A percentile compares a stretch with the other conserved stretches of the same genome.
Evolutionary conservation across 75 land plant genomes (phyloP).

Genomic region (Selaginella tamariscina): DNA sequence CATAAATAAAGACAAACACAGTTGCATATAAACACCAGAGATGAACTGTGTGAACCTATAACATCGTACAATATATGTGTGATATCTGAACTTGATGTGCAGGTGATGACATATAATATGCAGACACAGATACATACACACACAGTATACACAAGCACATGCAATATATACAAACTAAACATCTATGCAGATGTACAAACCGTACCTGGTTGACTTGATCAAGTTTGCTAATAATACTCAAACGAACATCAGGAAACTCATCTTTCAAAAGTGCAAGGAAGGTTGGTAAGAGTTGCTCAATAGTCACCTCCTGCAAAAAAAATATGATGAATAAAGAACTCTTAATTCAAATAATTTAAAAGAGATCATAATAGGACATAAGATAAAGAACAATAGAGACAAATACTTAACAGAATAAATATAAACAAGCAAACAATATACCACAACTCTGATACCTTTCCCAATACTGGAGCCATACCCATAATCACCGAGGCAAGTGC

Average conservation of each 20-base stretch:
- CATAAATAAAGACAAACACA: too few species aligned
- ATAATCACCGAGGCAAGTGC: constrained; percentile 95
- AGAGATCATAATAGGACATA: too few species aligned
- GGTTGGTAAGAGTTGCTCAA: constrained; percentile 84
- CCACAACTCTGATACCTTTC: constrained; percentile 42
- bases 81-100: too few species aligned
- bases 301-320: constrained; percentile 78
- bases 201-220: constrained; percentile 95
- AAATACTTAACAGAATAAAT: not conserved
- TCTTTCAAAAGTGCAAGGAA: constrained; percentile 89
- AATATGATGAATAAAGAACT: not conserved
- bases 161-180: too few species aligned
- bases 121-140: too few species aligned
- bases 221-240: constrained; percentile 96
- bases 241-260: constrained; percentile 93
- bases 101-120: too few species aligned
- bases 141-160: too few species aligned
- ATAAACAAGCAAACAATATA: not conserved
- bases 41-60: too few species aligned
- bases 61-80: too few species aligned
- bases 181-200: not conserved
- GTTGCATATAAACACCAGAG: too few species aligned
- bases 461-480: constrained; percentile 96
- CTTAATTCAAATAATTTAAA: not conserved
- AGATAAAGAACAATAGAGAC: too few species aligned